Evolutionary conservation across 257 asterid genomes (phyloP), one percentile per base, ranked within the genome.

Genomic region (Rhazya stricta): DNA sequence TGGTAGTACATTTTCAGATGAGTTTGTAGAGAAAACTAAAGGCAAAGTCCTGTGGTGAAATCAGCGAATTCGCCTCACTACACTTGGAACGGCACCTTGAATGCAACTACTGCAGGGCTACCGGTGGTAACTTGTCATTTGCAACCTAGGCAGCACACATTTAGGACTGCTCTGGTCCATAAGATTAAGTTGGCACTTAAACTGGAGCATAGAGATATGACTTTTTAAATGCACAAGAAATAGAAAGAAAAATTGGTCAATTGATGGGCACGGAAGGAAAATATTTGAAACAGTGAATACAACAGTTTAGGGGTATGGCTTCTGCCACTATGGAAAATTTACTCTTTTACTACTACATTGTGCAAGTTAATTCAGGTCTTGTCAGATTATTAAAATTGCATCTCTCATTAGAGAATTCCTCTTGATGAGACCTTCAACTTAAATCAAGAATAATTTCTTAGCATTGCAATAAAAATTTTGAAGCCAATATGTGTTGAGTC

Each of bases 81-180:
- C 30, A 86, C 86, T 1, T 73, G 80, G 69, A 80, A 75, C 68
- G 80, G 86, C 19, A 5, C 65, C 6, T 66, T 82, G 18, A 84
- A 84, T 68, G 84, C 86, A 27, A 71, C 77, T 45, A 54, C 67
- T 32, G 67, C 37, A 16, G 84, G 88, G 11, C 77, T 82, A 7
- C 86, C 88, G 3, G 74, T 85, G 79, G 75, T 82, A 30, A 79
- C 83, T 9, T 82, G 82, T 82, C 86, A 83, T 8, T 21, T 82
- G 23, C 77, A 84, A 46, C 86, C 86, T 5, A 85, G 82, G 73
- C 88, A 85, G 78, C 74, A 76, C 71, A 50, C 78, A 72, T 82
- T 82, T 27, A 34, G 80, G 77, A 72, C 67, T 2, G 70, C 74
- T 6, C 27, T 81, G 69, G 86, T 84, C 61, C 81, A 81, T 75